Evolutionary conservation across 2,329 filamentous ascomycete genomes (phyloP), one percentile per base, ranked within the genome.

Genomic region (Verticillium nubilum): DNA sequence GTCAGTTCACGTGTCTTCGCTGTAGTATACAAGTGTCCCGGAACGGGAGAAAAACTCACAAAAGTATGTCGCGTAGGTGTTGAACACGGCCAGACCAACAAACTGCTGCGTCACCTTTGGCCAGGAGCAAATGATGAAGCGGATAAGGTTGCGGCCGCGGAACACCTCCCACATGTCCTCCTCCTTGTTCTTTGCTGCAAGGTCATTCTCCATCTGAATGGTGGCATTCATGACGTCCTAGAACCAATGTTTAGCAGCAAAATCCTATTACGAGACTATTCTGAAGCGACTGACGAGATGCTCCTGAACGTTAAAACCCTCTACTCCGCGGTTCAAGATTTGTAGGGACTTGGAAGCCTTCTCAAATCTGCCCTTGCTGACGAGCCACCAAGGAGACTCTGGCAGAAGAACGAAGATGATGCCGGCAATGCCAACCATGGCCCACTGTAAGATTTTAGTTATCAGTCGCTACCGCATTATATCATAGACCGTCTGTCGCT

Each of bases 41-140:
- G 4, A 52, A 53, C 6, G 6, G 42, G 23, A 47, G 35, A 15
- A 15, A 13, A 2, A 61, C 67, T 63, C 55, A 72, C 69, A 76
- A 61, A 75, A 76, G 54, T 76, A 76, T 2, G 73, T 72, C 1
- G 72, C 72, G 52, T 73, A 75, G 0, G 70, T 74, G 55, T 73
- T 74, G 62, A 76, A 75, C 4, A 76, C 68, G 0, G 70, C 67
- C 26, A 76, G 59, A 0, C 74, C 74, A 7, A 75, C 71, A 58
- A 76, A 70, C 56, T 76, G 74, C 58, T 77, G 74, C 0, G 71
- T 68, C 28, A 76, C 67, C 60, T 75, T 76, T 1, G 74, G 73
- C 74, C 74, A 76, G 6, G 65, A 66, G 1, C 73, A 71, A 53
- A 75, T 74, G 5, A 75, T 55, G 59, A 74, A 74, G 3, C 74